Base-by-base conservation (phyloP, 768 basidiomycete species). In the Suillus ampliporus region DNA sequence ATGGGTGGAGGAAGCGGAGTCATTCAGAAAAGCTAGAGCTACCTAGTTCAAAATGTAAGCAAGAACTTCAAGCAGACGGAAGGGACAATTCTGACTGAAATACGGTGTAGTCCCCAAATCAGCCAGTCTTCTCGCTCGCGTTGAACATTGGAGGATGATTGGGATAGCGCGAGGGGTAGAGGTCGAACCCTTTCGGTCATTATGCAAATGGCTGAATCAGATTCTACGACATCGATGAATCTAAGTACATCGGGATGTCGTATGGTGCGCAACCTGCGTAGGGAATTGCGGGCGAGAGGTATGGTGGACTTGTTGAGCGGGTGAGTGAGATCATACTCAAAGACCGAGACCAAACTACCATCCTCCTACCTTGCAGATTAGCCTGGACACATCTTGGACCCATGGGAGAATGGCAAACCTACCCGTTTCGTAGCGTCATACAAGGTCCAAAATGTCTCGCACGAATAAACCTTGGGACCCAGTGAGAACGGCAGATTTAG, bases 231-330 rank as follows among this genome's bases (percentile, higher is more conserved):
- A 65, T 98, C 97, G 80, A 99, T 86, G 77, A 96, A 98, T 73
- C 92, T 96, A 68, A 99, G 86, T 2, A 99, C 87, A 76, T 99
- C 95, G 0, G 97, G 97, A 82, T 99, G 97, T 40, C 97, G 87
- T 10, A 90, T 92, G 4, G 92, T 91, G 47, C 96, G 86, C 15
- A 99, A 81, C 74, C 97, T 99, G 61, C 91, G 88, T 52, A 98
- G 79, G 1, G 95, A 87, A 76, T 99, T 99, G 71, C 88, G 88
- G 4, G 96, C 97, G 19, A 98, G 83, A 1, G 88, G 86, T 57
- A 92, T 78, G 11, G 86, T 77, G 38, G 86, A 83, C 68, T 84
- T 85, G 72, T 81, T 85, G 54, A 79, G 72, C 13, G 83, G 77
- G 44, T 90, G 84, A 67, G 84, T 86, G 48, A 88, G 83, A 71